phyloP scores from a whole-genome alignment of 2,329 filamentous ascomycete genomes.

The Fusarium agapanthi region DNA sequence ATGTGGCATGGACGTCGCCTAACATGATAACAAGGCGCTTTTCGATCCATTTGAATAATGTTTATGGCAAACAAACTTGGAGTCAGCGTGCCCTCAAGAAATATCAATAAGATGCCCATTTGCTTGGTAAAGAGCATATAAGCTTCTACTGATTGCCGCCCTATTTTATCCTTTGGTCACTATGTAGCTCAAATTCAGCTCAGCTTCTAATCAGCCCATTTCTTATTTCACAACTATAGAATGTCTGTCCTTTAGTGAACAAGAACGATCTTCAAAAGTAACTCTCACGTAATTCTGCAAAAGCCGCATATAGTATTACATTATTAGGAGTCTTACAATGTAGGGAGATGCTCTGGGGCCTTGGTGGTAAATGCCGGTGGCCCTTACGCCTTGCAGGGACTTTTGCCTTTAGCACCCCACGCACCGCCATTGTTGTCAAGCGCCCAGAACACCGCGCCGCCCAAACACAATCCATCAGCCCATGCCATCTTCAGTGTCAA shows the following conservation, averaged over 20 bases:
- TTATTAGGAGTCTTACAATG: not conserved
- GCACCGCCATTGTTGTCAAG: not conserved
- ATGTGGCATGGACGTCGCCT: too few relatives aligned
- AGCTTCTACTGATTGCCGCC: too few relatives aligned
- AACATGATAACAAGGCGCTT: fast-evolving
- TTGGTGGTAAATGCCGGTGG: not conserved
- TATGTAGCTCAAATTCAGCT: fast-evolving
- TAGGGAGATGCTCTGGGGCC: not conserved
- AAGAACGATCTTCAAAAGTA: not conserved
- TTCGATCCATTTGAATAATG: too few relatives aligned
- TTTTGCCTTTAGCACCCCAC: not conserved
- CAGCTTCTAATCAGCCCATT: not conserved
- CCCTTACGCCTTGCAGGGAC: not conserved
- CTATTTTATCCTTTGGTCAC: fast-evolving
- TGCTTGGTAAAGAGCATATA: too few relatives aligned
- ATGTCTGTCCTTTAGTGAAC: fast-evolving
- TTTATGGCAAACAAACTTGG: too few relatives aligned
- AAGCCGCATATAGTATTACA: not conserved
- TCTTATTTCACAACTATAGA: fast-evolving
- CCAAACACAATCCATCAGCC: not conserved
- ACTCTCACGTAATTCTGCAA: not conserved
- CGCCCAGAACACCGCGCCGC: not conserved
- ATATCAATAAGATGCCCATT: too few relatives aligned
- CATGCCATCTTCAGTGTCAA: not conserved
- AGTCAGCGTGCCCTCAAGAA: too few relatives aligned